phyloP scores from a whole-genome alignment of 768 basidiomycete genomes.

The Tubosaeta sp. region DNA sequence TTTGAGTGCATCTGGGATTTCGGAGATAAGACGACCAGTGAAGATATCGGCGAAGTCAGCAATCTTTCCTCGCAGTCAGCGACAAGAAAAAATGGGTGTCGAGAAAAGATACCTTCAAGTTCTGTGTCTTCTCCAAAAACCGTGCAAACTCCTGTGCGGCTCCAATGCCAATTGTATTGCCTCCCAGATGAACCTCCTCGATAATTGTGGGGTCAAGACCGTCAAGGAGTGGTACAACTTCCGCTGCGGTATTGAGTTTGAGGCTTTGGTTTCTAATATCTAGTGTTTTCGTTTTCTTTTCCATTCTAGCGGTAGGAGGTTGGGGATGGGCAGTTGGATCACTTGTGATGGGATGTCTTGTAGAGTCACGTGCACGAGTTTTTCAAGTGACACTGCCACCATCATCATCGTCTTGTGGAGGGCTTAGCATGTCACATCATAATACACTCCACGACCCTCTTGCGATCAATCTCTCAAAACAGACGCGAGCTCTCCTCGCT shows the following conservation, averaged over 20 bases:
- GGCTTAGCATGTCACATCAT: slow-evolving; percentile 8
- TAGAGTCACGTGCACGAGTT: slow-evolving; percentile 21
- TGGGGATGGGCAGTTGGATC: neutral
- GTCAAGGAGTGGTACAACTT: slow-evolving; percentile 70
- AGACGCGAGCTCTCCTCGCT: slow-evolving; percentile 45
- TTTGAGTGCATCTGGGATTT: slow-evolving; percentile 87
- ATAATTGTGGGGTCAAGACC: slow-evolving; percentile 60
- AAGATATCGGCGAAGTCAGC: slow-evolving; percentile 98
- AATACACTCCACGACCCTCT: slow-evolving; percentile 48
- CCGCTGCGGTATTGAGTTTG: slow-evolving; percentile 72
- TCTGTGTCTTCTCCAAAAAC: slow-evolving; percentile 62
- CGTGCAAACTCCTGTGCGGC: slow-evolving; percentile 82
- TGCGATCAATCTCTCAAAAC: slow-evolving; percentile 51
- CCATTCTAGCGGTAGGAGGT: slow-evolving; percentile 12
- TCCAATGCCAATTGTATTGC: slow-evolving; percentile 91
- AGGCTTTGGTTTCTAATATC: slow-evolving; percentile 38
- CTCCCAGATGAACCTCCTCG: slow-evolving; percentile 90
- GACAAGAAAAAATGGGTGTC: neutral
- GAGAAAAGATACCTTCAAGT: slow-evolving; percentile 53
- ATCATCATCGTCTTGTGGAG: neutral
- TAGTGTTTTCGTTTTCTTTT: slow-evolving; percentile 12
- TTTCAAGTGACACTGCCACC: no score
- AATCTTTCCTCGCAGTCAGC: slow-evolving; percentile 47
- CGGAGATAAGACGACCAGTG: slow-evolving; percentile 91
- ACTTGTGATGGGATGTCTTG: neutral